Evolutionary conservation across 2,329 filamentous ascomycete species (phyloP), one percentile per base, ranked within the genome.

Genomic region (Fusarium clavum): DNA sequence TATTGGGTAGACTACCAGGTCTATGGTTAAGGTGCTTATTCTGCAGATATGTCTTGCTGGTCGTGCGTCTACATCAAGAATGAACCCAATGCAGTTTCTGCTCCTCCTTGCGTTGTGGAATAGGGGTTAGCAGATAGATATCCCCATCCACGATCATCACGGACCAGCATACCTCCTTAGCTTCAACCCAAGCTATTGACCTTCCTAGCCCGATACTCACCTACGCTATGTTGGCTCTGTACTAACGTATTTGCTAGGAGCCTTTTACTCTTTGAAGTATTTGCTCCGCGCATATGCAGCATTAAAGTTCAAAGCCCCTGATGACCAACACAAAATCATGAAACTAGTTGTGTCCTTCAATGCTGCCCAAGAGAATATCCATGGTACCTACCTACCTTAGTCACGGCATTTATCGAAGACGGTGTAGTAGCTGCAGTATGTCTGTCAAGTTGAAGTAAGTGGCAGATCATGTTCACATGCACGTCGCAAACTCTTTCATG

Each of bases 401-500:
- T 40, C 8, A 40, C 48, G 48, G 48, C 18, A 52, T 14, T 20
- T 40, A 20, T 38, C 18, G n/a, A 52, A 40, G 32, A 20, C 20
- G 13, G 32, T 20, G 16, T 12, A 41, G 9, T 20, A 20, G 22
- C 22, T 27, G 27, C 49, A 52, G 22, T 20, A 40, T n/a, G 22
- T 20, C 48, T 40, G n/a, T 10, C 24, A 13, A 24, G 24, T 34
- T 34, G 14, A 22, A 34, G 47, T 34, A 34, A 24, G 16, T 34
- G 24, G 14, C 47, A 34, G 47, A 51, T 24, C 47, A 24, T n/a
- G 44, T 25, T 55, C 45, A 64, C 59, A 62, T 61, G 57, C 57
- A 38, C 30, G n/a, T 25, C 22, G 24, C 45, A 29, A 29, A 34
- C 27, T 34, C n/a, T 25, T n/a, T 24, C 51, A 29, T 22, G 13